Conservation (phyloP, 2,329 filamentous ascomycete species). For the Paecilomyces sp. region DNA sequence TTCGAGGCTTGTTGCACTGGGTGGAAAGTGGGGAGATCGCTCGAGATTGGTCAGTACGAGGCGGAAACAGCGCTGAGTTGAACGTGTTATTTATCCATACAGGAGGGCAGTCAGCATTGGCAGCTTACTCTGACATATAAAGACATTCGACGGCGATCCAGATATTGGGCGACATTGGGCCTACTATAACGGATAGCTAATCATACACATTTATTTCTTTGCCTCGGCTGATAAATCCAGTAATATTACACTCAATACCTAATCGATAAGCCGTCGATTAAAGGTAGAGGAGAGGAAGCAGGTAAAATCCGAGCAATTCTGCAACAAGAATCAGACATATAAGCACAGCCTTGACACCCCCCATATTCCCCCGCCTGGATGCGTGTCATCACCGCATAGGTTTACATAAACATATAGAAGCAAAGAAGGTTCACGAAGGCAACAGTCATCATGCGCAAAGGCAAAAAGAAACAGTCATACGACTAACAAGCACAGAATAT, state of each 20-base stretch:
- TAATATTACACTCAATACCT: background rate
- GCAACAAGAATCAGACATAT: background rate
- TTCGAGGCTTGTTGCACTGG: conserved; percentile 20
- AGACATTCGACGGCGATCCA: background rate
- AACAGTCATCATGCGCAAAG: conserved; percentile 1
- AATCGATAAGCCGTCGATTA: conserved; percentile 3
- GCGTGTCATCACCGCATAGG: background rate
- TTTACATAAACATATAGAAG: conserved; percentile 5
- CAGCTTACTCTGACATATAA: conserved; percentile 20
- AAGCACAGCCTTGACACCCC: background rate
- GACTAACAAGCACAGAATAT: background rate
- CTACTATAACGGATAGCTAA: conserved; percentile 4
- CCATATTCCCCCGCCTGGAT: background rate
- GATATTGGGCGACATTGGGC: background rate
- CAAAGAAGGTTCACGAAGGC: conserved; percentile 4
- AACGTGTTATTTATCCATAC: conserved; percentile 33
- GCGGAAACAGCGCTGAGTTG: conserved; percentile 5
- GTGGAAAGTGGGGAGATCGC: conserved; percentile 13
- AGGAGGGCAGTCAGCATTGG: conserved; percentile 26
- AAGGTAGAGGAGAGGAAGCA: conserved; percentile 4
- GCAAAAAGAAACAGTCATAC: background rate
- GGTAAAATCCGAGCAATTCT: background rate
- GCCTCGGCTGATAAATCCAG: background rate
- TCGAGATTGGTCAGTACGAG: conserved; percentile 5
- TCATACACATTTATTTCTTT: background rate